Base-by-base conservation (phyloP, 2,329 filamentous ascomycete species). In the Akanthomyces muscarius region DNA sequence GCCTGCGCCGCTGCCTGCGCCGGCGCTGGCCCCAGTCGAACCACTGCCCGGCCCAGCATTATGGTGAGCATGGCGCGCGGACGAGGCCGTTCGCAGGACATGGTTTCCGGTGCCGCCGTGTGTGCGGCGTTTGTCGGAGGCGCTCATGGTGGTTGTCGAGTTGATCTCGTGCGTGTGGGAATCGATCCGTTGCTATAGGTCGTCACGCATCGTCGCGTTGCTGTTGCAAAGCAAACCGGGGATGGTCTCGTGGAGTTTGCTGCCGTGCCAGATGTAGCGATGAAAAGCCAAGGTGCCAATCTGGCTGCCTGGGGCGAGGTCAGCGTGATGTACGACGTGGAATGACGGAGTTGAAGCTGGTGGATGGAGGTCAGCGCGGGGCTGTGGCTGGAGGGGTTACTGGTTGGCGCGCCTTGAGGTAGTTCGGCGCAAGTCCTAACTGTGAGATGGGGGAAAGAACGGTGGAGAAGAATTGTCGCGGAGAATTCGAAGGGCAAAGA, bases 91-190 rank as follows among this genome's bases (percentile, higher is more conserved):
- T 42, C 68, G 69, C 61, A 67, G 66, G 63, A 66, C 63, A 64
- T 69, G 69, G 65, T 66, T 65, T 61, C 70, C 71, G 10, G 47
- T 33, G 23, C 33, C 44, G 58, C 67, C 50, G 44, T 67, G 70
- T 61, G 71, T 73, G 66, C 79, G 78, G 68, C 79, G 78, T 72
- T 80, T 81, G 64, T 82, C 78, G 53, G 78, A 71, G 51, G 72
- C 67, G 66, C 74, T 77, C 78, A 80, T 80, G 56, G 64, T 53
- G 50, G 57, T 23, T 36, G 25, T 54, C 18, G 30, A n/a, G 5
- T 45, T 28, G 41, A 42, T 45, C 38, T 59, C 48, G 36, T 53
- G 44, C 33, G 42, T 38, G 38, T 8, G 42, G 58, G 58, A 30
- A 30, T 30, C 28, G 28, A 30, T 21, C 44, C 47, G 58, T 25